A percentile compares a stretch with the other conserved stretches of the same genome.
These are phyloP conservation scores for Stephanodiscus triporus DNA, from an alignment of 108 stramenopile genomes.

Conservation along the genomic window DNA sequence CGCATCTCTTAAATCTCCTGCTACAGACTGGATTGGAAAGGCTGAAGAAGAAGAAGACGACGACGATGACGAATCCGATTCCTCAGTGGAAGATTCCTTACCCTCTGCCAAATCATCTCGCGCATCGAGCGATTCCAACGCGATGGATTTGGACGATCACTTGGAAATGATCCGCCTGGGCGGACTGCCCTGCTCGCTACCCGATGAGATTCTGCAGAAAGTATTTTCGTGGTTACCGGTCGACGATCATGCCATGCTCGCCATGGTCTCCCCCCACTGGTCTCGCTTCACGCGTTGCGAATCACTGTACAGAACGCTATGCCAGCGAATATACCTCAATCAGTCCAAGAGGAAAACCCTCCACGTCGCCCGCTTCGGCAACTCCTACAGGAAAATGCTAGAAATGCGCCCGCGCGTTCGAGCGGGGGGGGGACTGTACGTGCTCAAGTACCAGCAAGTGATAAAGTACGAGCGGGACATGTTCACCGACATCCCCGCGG, in stretches of 20 bases:
- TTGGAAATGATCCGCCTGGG: constrained; percentile 57
- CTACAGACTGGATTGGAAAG: constrained; percentile 13
- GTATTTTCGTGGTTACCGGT: constrained; percentile 71
- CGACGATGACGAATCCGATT: constrained; percentile 54
- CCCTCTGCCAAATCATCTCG: not conserved
- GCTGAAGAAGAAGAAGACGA: constrained; percentile 35
- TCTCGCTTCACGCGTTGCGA: constrained; percentile 76
- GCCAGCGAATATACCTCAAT: constrained; percentile 74
- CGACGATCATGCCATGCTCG: constrained; percentile 64
- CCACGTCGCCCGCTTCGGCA: constrained; percentile 65
- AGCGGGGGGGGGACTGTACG: constrained; percentile 76
- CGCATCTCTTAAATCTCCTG: not conserved
- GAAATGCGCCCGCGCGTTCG: constrained; percentile 75
- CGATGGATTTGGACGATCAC: constrained; percentile 44
- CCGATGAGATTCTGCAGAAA: constrained; percentile 76
- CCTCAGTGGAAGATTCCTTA: constrained; percentile 22
- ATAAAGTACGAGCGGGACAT: constrained; percentile 77
- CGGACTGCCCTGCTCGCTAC: constrained; percentile 63
- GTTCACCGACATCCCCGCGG: constrained; percentile 86
- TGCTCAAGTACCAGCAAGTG: constrained; percentile 64
- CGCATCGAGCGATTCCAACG: not conserved
- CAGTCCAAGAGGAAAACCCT: constrained; percentile 72
- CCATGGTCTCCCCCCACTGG: constrained; percentile 79
- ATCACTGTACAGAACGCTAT: constrained; percentile 67
- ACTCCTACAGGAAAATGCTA: constrained; percentile 76